Base-by-base conservation (phyloP, 495 filamentous ascomycete genomes). In the Elaphomyces granulatus region DNA sequence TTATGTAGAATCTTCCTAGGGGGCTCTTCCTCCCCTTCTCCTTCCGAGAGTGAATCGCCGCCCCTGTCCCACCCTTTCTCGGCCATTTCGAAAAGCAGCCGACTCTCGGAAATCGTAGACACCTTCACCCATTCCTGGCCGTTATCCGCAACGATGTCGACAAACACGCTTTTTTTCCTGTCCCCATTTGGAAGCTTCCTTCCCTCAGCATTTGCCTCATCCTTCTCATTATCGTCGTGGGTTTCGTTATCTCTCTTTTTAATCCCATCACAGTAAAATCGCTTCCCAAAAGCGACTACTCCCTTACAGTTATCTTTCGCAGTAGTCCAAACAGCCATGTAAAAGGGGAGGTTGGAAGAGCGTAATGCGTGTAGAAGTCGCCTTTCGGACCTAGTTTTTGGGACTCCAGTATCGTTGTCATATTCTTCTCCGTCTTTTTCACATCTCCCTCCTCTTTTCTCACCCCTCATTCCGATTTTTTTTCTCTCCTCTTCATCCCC, bases 121-220 rank as follows among this genome's bases (percentile, higher is more conserved):
- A 78, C 70, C 46, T 77, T 79, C 44, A 77, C 66, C 74, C 74
- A 75, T 46, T 71, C 63, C 47, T 60, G 56, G 36, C 71, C 71
- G 50, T 71, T 63, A 51, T 67, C 61, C 1, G 71, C 66, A 28
- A 73, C 55, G 43, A 74, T 63, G 54, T 68, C 67, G 20, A 72
- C 53, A 28, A 60, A 51, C 8, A 61, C 59, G 41, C 65, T 65
- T 44, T 58, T 53, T 48, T 57, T 58, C 38, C 70, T 66, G 35
- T 61, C 47, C 26, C 59, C 58, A 12, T 45, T 54, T 15, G 59
- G 45, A 34, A 52, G 52, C 34, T 58, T 55, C 36, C 50, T 48
- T 35, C 48, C 41, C 42, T 44, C 48, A 15, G 33, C 43, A 48
- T 51, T 54, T n/a, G 38, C 36, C n/a, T n/a, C n/a, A n/a, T n/a